These are phyloP conservation scores for Diplosphaera chodatii DNA, from an alignment of 139 green algal species.

Conservation along the genomic window DNA sequence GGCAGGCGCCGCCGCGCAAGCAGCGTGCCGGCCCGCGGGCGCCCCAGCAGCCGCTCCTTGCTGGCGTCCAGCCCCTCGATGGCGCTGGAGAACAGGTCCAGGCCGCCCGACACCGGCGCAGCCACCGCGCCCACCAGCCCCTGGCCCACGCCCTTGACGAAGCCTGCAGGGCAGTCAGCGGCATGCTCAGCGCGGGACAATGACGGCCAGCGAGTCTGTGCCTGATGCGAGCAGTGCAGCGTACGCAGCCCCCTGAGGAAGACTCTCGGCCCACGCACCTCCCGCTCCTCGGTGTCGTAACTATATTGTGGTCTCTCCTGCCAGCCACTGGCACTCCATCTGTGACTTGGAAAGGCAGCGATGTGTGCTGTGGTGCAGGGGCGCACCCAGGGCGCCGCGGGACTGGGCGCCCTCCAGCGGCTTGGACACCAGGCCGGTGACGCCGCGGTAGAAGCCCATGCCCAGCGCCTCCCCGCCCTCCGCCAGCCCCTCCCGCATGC, in stretches of 20 bases:
- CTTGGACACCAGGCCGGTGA: conserved; percentile 75
- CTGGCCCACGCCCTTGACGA: conserved; percentile 50
- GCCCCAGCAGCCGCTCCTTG: conserved; percentile 31
- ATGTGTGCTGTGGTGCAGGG: too few species aligned
- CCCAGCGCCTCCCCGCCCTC: conserved; percentile 69
- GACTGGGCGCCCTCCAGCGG: conserved; percentile 71
- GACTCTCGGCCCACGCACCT: too few species aligned
- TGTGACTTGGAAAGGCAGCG: too few species aligned
- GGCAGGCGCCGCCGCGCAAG: conserved; percentile 43
- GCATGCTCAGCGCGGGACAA: too few species aligned
- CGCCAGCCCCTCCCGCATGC: conserved; percentile 62
- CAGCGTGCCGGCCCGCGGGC: conserved; percentile 1
- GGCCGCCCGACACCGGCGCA: conserved; percentile 65
- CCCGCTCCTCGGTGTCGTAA: too few species aligned
- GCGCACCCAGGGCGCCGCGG: conserved; percentile 52
- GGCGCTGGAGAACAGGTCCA: conserved; percentile 50
- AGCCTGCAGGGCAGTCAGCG: conserved; percentile 28
- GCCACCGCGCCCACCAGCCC: conserved; percentile 74
- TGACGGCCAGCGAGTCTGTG: neutral
- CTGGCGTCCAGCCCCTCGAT: conserved; percentile 38
- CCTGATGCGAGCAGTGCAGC: neutral
- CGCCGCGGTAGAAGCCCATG: conserved; percentile 56
- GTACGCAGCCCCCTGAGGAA: too few species aligned
- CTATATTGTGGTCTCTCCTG: too few species aligned
- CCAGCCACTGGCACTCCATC: too few species aligned